Conservation (phyloP, 305 asterid species). For the Striga hermonthica region DNA sequence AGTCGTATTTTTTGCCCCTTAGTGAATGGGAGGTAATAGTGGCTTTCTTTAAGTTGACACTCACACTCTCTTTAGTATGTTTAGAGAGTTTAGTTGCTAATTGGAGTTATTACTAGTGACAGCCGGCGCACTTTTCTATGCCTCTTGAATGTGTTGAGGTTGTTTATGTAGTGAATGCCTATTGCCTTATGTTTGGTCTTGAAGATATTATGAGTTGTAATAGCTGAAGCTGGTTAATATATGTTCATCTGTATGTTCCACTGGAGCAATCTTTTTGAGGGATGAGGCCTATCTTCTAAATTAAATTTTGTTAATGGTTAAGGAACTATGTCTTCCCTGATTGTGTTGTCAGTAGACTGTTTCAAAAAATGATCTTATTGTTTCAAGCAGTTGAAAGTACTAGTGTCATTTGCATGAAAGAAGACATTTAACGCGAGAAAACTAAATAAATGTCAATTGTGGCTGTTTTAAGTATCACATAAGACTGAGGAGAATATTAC, state of each 20-base stretch:
- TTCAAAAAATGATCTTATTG: background rate
- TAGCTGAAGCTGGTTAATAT: background rate
- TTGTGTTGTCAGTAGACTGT: constrained; percentile 3
- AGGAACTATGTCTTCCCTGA: background rate
- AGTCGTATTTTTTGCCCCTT: constrained; percentile 7
- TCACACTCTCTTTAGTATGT: constrained; percentile 1
- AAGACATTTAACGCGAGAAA: constrained; percentile 3
- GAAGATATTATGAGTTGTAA: constrained; percentile 13
- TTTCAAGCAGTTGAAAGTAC: constrained; percentile 3
- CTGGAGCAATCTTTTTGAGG: constrained; percentile 11
- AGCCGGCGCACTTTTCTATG: background rate
- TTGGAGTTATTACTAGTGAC: constrained; percentile 7
- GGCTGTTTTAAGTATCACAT: constrained; percentile 20
- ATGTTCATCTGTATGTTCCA: constrained; percentile 11
- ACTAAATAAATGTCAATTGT: background rate
- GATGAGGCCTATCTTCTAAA: background rate
- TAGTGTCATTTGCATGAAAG: constrained; percentile 3
- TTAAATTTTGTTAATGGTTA: background rate
- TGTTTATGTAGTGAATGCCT: background rate
- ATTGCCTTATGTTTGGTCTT: background rate
- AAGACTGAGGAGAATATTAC: constrained; percentile 20
- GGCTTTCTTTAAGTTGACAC: background rate
- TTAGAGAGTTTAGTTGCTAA: constrained; percentile 3
- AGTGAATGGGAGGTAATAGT: constrained; percentile 14
- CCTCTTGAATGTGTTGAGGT: constrained; percentile 5